Percentiles rank a stretch among this genome's conserved stretches.
Evolutionary conservation across 2,329 filamentous ascomycete species (phyloP).

Genomic region (Triangularia verruculosa): DNA sequence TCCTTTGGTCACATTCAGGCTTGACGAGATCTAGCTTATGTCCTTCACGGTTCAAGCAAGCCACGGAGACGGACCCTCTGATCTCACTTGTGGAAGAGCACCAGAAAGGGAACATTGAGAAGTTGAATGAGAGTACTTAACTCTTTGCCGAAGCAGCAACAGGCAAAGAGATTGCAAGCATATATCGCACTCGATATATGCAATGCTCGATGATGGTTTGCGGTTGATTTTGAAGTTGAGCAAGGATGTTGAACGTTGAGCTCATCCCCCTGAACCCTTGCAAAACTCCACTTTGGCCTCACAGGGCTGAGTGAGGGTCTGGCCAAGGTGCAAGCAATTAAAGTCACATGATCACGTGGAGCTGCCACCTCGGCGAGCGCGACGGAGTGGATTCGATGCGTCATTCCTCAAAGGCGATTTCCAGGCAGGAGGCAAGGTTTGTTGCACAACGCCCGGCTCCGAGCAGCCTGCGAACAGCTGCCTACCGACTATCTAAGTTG

Average conservation of each 20-base stretch:
- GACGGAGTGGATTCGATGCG: constrained; percentile 5
- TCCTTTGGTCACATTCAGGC: too few species aligned
- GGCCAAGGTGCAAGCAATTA: constrained; percentile 4
- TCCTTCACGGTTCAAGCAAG: too few species aligned
- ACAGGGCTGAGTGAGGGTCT: not conserved
- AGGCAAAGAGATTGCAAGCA: too few species aligned
- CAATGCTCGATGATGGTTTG: not conserved
- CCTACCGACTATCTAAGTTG: not conserved
- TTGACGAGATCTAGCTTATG: too few species aligned
- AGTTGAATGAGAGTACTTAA: too few species aligned
- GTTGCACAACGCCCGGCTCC: too few species aligned
- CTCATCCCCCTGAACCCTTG: not conserved
- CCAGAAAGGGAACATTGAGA: too few species aligned
- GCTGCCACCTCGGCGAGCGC: not conserved
- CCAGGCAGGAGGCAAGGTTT: not conserved
- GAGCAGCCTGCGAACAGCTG: too few species aligned
- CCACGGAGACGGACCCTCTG: too few species aligned
- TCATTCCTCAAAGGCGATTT: constrained; percentile 2
- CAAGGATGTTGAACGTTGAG: not conserved
- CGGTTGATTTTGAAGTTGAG: not conserved
- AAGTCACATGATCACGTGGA: constrained; percentile 19
- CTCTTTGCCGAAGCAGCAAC: too few species aligned
- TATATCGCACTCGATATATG: too few species aligned
- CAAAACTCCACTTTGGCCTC: not conserved
- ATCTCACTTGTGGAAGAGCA: too few species aligned